Base-by-base conservation (phyloP, 2,329 filamentous ascomycete species). In the Stemphylium beticola region DNA sequence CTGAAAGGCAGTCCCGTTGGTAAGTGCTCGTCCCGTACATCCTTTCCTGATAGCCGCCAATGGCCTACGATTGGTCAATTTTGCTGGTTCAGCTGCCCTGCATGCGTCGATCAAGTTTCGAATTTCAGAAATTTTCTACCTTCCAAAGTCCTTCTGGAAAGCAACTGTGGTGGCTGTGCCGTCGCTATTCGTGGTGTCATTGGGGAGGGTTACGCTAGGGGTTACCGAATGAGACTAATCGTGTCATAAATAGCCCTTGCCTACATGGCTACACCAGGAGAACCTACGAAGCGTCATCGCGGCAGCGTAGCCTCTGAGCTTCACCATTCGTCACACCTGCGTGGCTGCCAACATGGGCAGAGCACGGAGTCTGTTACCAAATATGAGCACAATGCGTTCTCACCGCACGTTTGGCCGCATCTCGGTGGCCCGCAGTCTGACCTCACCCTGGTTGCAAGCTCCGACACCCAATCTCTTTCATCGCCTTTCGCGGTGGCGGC, bases 1-100 rank as follows among this genome's bases (percentile, higher is more conserved):
- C 74, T 87, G 33, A 77, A 78, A 58, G 77, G 79, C 4, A 79
- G 84, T 56, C 79, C 80, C 24, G 74, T 79, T 55, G 83, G 83
- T 84, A 71, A 77, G 79, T 72, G 40, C 14, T 22, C 2, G 37
- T 46, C 36, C 24, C 38, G 44, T 37, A 41, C 12, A 31, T 42
- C 24, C 18, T 47, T 26, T 32, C 24, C 29, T 34, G 11, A 40
- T 11, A 15, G 15, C 17, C 29, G 31, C 29, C 37, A 34, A 17
- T 17, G 26, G 9, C 29, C 26, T 38, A 33, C 29, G 22, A 41
- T 53, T 32, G 12, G 18, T 17, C 7, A n/a, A 20, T n/a, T 2
- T 9, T 10, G 17, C 29, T 17, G 22, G 12, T 18, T 11, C 24
- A 9, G 15, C 29, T 2, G 22, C 8, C 31, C 9, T 40, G 24